Conservation (phyloP, 176 grass and related monocot species). For the Guadua angustifolia region DNA sequence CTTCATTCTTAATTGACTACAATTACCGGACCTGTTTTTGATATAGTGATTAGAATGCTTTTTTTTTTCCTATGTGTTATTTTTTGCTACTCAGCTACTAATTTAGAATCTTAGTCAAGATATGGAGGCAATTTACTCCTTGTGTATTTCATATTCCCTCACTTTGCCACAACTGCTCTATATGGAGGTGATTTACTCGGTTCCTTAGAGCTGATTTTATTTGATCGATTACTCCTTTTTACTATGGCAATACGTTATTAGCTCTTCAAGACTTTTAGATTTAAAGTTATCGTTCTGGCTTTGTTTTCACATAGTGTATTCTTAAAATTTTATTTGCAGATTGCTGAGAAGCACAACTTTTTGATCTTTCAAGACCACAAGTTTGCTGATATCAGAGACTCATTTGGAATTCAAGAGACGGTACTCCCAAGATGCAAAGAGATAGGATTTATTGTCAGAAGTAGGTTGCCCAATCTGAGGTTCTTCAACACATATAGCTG, state of each 20-base stretch:
- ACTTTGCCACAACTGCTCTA: too few relatives aligned
- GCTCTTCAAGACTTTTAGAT: not conserved
- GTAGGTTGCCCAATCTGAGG: too few relatives aligned
- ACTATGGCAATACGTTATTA: not conserved
- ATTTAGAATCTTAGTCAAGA: too few relatives aligned
- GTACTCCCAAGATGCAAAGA: not conserved
- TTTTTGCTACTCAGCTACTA: too few relatives aligned
- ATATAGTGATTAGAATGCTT: too few relatives aligned
- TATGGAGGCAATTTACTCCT: too few relatives aligned
- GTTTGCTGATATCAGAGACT: conserved; percentile 92
- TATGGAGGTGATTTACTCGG: not conserved
- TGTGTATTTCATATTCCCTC: too few relatives aligned
- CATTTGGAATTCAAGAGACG: too few relatives aligned
- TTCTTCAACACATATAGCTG: too few relatives aligned
- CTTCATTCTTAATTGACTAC: too few relatives aligned
- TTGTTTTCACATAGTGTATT: not conserved
- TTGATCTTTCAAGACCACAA: conserved; percentile 95
- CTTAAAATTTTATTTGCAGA: conserved; percentile 42
- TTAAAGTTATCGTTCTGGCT: not conserved
- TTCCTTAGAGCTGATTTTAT: not conserved
- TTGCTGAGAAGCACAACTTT: conserved; percentile 92
- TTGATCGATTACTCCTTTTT: not conserved
- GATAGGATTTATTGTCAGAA: too few relatives aligned
- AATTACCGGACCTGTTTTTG: too few relatives aligned
- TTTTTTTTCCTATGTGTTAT: not conserved